These are phyloP conservation scores for Fusarium albosuccineum DNA, from an alignment of 2,329 filamentous ascomycete genomes.

Conservation along the genomic window DNA sequence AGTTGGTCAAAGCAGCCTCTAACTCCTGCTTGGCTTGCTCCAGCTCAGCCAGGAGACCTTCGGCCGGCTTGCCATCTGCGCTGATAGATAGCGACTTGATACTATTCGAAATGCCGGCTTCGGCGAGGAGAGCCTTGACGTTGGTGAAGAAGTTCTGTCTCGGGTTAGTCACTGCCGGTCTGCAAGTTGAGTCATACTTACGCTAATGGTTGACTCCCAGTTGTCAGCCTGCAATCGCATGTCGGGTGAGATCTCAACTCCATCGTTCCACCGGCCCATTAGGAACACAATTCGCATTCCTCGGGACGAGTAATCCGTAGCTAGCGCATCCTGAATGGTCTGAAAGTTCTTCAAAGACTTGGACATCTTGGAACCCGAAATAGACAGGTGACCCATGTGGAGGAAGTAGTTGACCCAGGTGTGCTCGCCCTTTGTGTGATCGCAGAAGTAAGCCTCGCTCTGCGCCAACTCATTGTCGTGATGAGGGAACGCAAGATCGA, in stretches of 20 bases:
- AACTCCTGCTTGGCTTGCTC: conserved; percentile 68
- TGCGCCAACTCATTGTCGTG: conserved; percentile 95
- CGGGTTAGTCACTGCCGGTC: conserved; percentile 31
- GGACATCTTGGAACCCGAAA: conserved; percentile 94
- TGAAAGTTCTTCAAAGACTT: conserved; percentile 97
- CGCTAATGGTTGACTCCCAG: conserved; percentile 85
- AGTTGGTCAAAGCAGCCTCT: conserved; percentile 77
- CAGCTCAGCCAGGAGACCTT: conserved; percentile 57
- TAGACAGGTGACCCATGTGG: conserved; percentile 90
- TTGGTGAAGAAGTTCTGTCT: conserved; percentile 70
- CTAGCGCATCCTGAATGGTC: conserved; percentile 87
- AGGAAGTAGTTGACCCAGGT: conserved; percentile 97
- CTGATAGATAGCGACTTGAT: conserved; percentile 56
- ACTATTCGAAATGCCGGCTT: conserved; percentile 53
- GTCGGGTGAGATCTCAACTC: conserved; percentile 89
- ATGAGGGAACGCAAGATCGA: conserved; percentile 92
- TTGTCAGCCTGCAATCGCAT: conserved; percentile 79
- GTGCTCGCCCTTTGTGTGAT: conserved; percentile 63
- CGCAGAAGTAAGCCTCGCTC: conserved; percentile 84
- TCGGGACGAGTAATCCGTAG: conserved; percentile 78
- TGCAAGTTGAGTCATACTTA: conserved; percentile 49
- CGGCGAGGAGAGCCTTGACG: conserved; percentile 66
- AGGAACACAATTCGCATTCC: conserved; percentile 88
- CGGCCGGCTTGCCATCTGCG: conserved; percentile 47
- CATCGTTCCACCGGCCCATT: conserved; percentile 89